Evolutionary conservation across 148 eudicot genomes (phyloP), one percentile per base, ranked within the genome.

Genomic region (Vaccinium macrocarpon): DNA sequence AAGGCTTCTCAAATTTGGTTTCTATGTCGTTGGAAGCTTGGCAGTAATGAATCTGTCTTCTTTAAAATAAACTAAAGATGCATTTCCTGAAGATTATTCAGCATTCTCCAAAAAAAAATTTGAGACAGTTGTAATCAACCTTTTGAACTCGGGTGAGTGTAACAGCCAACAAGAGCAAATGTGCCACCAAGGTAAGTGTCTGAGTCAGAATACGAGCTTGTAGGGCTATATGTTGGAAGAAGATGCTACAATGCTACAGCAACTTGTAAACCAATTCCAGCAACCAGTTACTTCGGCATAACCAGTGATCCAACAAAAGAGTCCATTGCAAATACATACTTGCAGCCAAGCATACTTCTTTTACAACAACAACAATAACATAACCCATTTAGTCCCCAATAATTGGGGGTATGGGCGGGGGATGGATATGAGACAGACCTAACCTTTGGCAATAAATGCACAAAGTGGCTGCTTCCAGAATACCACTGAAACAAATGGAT

Each of bases 221-320:
- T 21, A 42, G 5, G 52, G 42, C 42, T 27, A 29, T 27, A n/a
- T 50, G 59, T 77, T 77, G 12, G 35, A 77, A 77, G 25, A 50
- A 19, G 3, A 66, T 11, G 42, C 42, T 29, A 14, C 10, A 6
- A 48, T n/a, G 38, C 62, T 78, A 18, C 61, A 14, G 16, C 0
- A 78, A 53, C 21, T 23, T 51, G 50, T 4, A 56, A 56, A 79
- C 2, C 35, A 55, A 29, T 8, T 55, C 21, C 81, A 53, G 13
- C 35, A 53, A 23, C 51, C 59, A 52, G 62, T 14, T n/a, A 78
- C 62, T 25, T 77, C 16, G 62, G 61, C 61, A 76, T 15, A 25
- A 78, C 13, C 42, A 46, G 82, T 21, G 53, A 80, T 61, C 53
- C 51, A 80, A 61, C 21, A 62, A 42, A 80, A n/a, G 52, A 61